phyloP scores from a whole-genome alignment of 257 asterid species.

The Cynanchum wilfordii region DNA sequence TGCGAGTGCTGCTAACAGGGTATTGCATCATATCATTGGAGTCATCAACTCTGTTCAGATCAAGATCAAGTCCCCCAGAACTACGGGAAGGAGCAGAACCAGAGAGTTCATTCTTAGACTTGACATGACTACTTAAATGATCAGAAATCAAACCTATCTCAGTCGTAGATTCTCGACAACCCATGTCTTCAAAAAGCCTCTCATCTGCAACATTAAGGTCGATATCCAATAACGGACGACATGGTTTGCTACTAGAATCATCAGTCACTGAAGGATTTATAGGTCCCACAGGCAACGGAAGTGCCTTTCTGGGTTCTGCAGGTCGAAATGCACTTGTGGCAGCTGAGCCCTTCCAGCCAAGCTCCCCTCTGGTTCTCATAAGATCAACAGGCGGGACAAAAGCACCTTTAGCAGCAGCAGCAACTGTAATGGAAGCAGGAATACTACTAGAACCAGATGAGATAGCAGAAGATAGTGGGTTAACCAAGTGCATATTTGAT shows the following conservation, averaged over 20 bases:
- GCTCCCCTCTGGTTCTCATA: conserved; percentile 64
- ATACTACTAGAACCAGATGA: conserved; percentile 31
- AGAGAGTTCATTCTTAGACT: conserved; percentile 18
- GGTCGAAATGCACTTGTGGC: conserved; percentile 99
- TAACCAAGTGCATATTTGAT: conserved; percentile 30
- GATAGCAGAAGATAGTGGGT: conserved; percentile 31
- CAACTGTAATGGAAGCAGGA: conserved; percentile 69
- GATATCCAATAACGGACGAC: conserved; percentile 42
- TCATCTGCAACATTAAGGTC: conserved; percentile 57
- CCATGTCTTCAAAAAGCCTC: conserved; percentile 40
- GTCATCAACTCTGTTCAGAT: conserved; percentile 42
- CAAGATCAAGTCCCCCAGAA: conserved; percentile 44
- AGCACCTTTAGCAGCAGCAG: conserved; percentile 84
- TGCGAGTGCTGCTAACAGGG: conserved; percentile 31
- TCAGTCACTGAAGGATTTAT: conserved; percentile 26
- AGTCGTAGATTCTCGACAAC: conserved; percentile 31
- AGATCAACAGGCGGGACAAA: conserved; percentile 89
- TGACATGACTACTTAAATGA: conserved; percentile 18
- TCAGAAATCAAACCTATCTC: conserved; percentile 23
- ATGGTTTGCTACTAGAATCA: conserved; percentile 38
- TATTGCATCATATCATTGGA: conserved; percentile 31
- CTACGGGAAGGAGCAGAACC: conserved; percentile 28
- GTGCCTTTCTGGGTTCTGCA: conserved; percentile 80
- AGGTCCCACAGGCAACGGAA: conserved; percentile 28
- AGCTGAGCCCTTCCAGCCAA: conserved; percentile 97